Percentiles rank a stretch among this genome's conserved stretches.
Conservation (phyloP, 2,329 filamentous ascomycete species). For the Aspergillus caelatus region DNA sequence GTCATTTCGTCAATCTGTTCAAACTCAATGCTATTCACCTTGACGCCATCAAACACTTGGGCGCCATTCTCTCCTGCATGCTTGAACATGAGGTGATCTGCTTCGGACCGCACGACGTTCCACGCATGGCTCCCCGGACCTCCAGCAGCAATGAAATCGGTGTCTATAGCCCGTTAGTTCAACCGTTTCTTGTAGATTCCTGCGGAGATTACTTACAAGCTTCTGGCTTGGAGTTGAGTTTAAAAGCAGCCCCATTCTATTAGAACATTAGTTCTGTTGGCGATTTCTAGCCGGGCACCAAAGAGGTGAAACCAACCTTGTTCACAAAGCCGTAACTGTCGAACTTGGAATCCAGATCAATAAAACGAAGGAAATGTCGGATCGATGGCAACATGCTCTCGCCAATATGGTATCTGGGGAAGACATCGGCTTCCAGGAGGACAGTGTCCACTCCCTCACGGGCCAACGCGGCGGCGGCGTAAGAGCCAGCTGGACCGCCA, state of each 20-base stretch:
- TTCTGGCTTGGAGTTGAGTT: neutral
- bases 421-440: neutral
- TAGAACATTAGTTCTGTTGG: no score
- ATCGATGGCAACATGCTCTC: constrained; percentile 6
- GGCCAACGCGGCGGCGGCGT: neutral
- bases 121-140: neutral
- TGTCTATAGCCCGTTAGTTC: neutral
- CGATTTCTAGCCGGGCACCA: no score
- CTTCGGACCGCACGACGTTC: constrained; percentile 1
- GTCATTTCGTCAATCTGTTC: neutral
- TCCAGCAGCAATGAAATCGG: neutral
- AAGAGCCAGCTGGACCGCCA: neutral
- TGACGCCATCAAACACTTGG: neutral
- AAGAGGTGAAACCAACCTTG: neutral
- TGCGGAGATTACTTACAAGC: no score
- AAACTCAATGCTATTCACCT: neutral
- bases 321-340: neutral
- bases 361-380: constrained; percentile 1
- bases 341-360: neutral
- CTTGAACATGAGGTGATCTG: neutral
- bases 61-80: neutral
- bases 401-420: constrained; percentile 3
- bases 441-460: neutral
- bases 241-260: neutral
- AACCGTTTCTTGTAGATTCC: neutral